Base-by-base conservation (phyloP, 805 yeast species). In the Isabelozyma gotoi region DNA sequence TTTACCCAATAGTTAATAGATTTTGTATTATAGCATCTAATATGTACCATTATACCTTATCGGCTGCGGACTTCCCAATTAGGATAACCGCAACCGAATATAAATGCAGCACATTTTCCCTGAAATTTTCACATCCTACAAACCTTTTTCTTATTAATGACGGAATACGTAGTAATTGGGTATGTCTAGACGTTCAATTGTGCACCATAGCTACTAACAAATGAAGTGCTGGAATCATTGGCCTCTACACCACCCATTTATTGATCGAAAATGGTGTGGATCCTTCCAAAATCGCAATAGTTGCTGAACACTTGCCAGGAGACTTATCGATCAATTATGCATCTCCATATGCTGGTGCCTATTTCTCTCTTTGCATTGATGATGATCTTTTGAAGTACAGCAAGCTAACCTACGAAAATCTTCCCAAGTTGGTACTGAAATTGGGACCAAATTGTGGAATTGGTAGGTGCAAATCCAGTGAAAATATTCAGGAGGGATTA, bases 281-380 rank as follows among this genome's bases (percentile, higher is more conserved):
- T 12, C 49, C 46, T 10, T 19, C 33, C 1, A 37, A 51, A 1
- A 52, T 60, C 29, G 20, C 20, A n/a, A 42, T 57, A 3, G 31
- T 51, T 6, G 61, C 65, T 10, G 49, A 56, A 40, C 52, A 51
- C 39, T 40, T 53, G 16, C 63, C 65, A 4, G 63, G 63, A 1
- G 63, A 60, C 39, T 52, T 49, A 41, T 55, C 63, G 1, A 48
- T 50, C 16, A 19, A 47, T 5, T 61, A 55, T 44, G 52, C 66
- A 2, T 59, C 63, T 3, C 65, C 66, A 3, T 55, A 49, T 37
- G 65, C 66, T 20, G 66, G 66, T 1, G 66, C 61, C 1, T 47
- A 48, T 38, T 56, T 59, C 40, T 44, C 58, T 4, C 41, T 82
- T 2, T 70, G 78, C 47, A 36, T 33, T 14, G 47, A 38, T 14